Percentiles rank a stretch among this genome's conserved stretches.
Conservation (phyloP, 1,139 yeast species). For the Saccharomyces hybrid region DNA sequence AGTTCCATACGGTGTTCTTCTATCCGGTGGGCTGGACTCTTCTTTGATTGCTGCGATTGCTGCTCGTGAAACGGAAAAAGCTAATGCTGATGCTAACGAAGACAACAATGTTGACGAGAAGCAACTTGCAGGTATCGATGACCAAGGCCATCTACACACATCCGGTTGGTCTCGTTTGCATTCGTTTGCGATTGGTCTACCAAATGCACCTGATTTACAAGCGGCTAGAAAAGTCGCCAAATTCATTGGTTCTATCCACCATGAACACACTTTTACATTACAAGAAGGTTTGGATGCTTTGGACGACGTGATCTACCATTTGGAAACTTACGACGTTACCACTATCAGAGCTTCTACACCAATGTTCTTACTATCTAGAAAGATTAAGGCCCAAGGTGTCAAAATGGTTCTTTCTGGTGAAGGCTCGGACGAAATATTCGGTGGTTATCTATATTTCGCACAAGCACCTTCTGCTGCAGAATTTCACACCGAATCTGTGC, state of each 20-base stretch:
- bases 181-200: constrained; percentile 94
- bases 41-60: constrained; percentile 95
- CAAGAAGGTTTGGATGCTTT: constrained; percentile 96
- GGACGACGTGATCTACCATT: constrained; percentile 86
- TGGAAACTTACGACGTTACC: constrained; percentile 97
- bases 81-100: constrained; percentile 46
- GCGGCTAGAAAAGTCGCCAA: constrained; percentile 97
- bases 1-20: constrained; percentile 93
- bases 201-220: constrained; percentile 93
- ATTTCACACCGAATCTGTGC: constrained; percentile 91
- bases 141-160: constrained; percentile 68
- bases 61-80: constrained; percentile 86
- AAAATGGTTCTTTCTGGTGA: constrained; percentile 99
- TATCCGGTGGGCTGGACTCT: constrained; percentile 96
- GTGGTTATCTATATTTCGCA: constrained; percentile 96
- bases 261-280: constrained; percentile 93
- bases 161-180: constrained; percentile 82
- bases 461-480: constrained; percentile 88
- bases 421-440: constrained; percentile 97
- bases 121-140: constrained; percentile 88
- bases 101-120: constrained; percentile 36
- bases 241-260: constrained; percentile 91
- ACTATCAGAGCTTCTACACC: constrained; percentile 99
- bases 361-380: constrained; percentile 91
- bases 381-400: constrained; percentile 98